Percentiles rank a stretch among this genome's conserved stretches.
These are phyloP conservation scores for Leccinum barrowsii DNA, from an alignment of 768 basidiomycete genomes.

Conservation along the genomic window DNA sequence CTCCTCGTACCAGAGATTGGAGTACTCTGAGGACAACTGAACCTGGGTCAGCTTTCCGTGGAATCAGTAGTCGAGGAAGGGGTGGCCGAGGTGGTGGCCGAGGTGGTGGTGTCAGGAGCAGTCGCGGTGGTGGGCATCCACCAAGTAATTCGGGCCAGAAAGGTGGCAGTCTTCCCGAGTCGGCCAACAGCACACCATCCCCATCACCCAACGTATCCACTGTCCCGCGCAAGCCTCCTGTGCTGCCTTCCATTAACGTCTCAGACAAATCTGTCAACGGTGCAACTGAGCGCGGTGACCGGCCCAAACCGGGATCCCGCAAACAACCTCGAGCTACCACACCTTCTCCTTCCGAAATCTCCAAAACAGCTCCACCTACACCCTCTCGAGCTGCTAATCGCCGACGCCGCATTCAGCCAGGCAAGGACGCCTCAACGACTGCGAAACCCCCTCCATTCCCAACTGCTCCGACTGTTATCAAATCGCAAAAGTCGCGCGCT, in stretches of 20 bases:
- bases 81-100: slow-evolving; percentile 39
- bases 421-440: slow-evolving; percentile 21
- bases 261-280: slow-evolving; percentile 23
- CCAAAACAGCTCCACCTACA: slow-evolving; percentile 26
- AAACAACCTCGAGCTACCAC: slow-evolving; percentile 18
- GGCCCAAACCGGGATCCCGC: slow-evolving; percentile 23
- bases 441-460: slow-evolving; percentile 15
- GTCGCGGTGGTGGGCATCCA: slow-evolving; percentile 30
- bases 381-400: slow-evolving; percentile 44
- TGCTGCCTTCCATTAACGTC: slow-evolving; percentile 9
- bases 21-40: slow-evolving; percentile 37
- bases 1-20: slow-evolving; percentile 43
- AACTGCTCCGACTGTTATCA: slow-evolving; percentile 24
- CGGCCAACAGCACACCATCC: slow-evolving; percentile 15
- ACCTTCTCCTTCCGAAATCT: slow-evolving; percentile 21
- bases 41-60: slow-evolving; percentile 46
- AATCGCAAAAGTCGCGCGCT: slow-evolving; percentile 34
- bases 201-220: slow-evolving; percentile 15
- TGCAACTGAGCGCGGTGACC: slow-evolving; percentile 18
- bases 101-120: slow-evolving; percentile 23
- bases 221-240: slow-evolving; percentile 16
- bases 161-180: slow-evolving; percentile 22
- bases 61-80: slow-evolving; percentile 37
- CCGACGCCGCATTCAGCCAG: slow-evolving; percentile 46
- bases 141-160: slow-evolving; percentile 20